phyloP scores from a whole-genome alignment of 2,329 filamentous ascomycete species.

The Curvularia lunata region DNA sequence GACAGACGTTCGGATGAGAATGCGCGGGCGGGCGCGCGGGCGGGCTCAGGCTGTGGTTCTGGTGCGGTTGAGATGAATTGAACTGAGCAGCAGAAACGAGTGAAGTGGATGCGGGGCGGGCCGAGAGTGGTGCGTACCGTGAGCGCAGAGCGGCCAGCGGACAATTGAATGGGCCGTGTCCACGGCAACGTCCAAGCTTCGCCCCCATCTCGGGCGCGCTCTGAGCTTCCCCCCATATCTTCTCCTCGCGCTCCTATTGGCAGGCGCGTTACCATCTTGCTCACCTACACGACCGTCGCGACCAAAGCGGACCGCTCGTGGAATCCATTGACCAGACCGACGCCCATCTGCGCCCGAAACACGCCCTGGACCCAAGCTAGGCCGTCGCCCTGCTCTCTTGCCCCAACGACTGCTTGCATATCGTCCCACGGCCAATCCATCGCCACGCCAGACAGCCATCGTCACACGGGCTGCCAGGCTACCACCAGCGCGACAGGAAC shows the following conservation, averaged over 20 bases:
- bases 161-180: conserved; percentile 1
- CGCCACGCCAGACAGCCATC: conserved; percentile 8
- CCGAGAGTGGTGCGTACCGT: conserved; percentile 4
- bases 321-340: conserved; percentile 23
- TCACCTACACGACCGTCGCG: conserved; percentile 10
- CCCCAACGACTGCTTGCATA: conserved; percentile 22
- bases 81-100: too few relatives aligned
- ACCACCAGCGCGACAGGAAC: conserved; percentile 1
- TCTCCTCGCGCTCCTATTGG: conserved; percentile 21
- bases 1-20: background rate
- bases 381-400: conserved; percentile 14
- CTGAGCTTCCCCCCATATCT: conserved; percentile 13
- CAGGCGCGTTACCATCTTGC: conserved; percentile 13
- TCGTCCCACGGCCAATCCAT: conserved; percentile 20
- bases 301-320: conserved; percentile 8
- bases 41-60: too few relatives aligned
- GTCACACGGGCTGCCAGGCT: conserved; percentile 24
- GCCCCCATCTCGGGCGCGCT: conserved; percentile 4
- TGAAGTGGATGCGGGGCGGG: conserved; percentile 5
- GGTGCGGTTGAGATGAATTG: background rate
- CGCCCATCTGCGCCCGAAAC: conserved; percentile 14
- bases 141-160: background rate
- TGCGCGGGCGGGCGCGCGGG: too few relatives aligned
- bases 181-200: conserved; percentile 15
- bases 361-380: conserved; percentile 15